Base-by-base conservation (phyloP, 2,329 filamentous ascomycete genomes). In the Claviceps monticola region DNA sequence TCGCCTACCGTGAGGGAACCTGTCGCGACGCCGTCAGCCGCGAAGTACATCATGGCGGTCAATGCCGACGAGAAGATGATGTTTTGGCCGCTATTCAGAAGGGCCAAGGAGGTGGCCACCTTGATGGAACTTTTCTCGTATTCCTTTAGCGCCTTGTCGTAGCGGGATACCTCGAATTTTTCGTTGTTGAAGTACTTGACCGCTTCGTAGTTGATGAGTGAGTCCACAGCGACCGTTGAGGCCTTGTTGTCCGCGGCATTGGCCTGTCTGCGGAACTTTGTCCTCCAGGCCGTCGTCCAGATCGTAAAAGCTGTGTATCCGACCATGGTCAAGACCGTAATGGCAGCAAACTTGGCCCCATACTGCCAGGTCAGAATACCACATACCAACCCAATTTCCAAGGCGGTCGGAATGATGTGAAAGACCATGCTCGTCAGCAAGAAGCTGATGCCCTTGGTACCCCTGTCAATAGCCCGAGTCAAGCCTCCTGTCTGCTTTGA, bases 171-270 rank as follows among this genome's bases (percentile, higher is more conserved):
- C 70, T 98, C 93, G 58, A 89, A 97, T 58, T 86, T 88, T 64
- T 98, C 94, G 62, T 98, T 98, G 73, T 98, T 98, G 72, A 97
- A 98, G 71, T 97, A 95, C 70, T 98, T 98, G 64, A 98, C 93
- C 14, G 94, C 91, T 68, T 98, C 93, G 63, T 96, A 98, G 71
- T 98, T 98, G 74, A 98, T 95, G 49, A 98, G 73, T 0, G 90
- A 95, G 69, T 98, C 93, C 1, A 97, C 90, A 0, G 91, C 91
- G 7, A 97, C 88, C 0, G 91, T 97, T 1, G 91, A 94, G 0
- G 88, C 93, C 64, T 83, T 88, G 68, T 97, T 98, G 61, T 98
- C 94, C 0, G 93, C 94, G 5, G 89, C 88, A 65, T 98, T 98
- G 41, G 93, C 89, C 67, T 94, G 87, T 60, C 91, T 86, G 46